Conservation (phyloP, 2,329 filamentous ascomycete species). For the Xylaria sp. region DNA sequence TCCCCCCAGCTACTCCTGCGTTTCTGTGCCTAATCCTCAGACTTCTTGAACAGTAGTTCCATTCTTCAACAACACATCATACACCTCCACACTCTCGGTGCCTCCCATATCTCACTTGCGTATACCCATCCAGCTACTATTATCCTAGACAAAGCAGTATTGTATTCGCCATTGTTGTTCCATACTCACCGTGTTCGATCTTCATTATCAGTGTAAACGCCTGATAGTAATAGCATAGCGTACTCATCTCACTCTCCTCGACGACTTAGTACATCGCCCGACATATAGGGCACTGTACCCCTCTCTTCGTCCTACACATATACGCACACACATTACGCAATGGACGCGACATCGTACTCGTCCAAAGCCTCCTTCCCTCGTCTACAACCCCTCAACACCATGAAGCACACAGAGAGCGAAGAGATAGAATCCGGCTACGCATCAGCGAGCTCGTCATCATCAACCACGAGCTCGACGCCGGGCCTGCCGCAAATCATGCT, state of each 20-base stretch:
- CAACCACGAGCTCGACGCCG: conserved; percentile 56
- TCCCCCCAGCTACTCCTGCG: conserved; percentile 2
- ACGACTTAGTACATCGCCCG: background rate
- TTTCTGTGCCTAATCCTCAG: background rate
- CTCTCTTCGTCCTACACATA: background rate
- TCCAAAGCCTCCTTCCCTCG: conserved; percentile 49
- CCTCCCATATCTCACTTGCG: background rate
- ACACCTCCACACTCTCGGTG: background rate
- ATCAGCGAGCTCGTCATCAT: conserved; percentile 58
- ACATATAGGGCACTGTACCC: background rate
- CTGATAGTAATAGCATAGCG: background rate
- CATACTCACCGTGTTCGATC: too few relatives aligned
- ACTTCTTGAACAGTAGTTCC: background rate
- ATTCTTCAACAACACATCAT: background rate
- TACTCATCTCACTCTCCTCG: background rate
- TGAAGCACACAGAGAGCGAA: conserved; percentile 49
- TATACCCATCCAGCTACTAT: background rate
- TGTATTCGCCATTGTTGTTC: too few relatives aligned
- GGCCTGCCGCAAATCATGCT: conserved; percentile 80
- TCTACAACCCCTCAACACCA: conserved; percentile 46
- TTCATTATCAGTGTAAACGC: background rate
- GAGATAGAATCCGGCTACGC: conserved; percentile 85
- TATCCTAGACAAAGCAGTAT: background rate
- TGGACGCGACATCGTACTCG: conserved; percentile 44
- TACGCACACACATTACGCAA: conserved; percentile 24